phyloP scores from a whole-genome alignment of 148 eudicot species.

The Talinum fruticosum region DNA sequence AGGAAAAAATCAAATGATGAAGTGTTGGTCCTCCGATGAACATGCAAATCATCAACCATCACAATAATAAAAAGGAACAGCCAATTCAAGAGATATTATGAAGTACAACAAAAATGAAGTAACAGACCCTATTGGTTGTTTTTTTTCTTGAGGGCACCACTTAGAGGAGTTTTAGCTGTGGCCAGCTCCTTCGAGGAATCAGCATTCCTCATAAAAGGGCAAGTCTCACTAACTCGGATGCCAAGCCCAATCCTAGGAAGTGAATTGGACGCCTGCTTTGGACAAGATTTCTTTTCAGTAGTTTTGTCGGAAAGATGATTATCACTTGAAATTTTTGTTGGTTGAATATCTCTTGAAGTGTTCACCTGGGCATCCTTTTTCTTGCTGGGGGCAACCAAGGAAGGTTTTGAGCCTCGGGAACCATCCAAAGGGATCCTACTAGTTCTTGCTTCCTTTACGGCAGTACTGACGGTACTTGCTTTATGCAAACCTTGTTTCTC shows the following conservation, averaged over 20 bases:
- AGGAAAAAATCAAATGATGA: not conserved
- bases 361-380: constrained; percentile 1
- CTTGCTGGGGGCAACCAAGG: constrained; percentile 20
- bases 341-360: constrained; percentile 8
- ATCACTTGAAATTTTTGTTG: constrained; percentile 12
- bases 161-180: constrained; percentile 47
- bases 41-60: not conserved
- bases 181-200: constrained; percentile 46
- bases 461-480: constrained; percentile 8
- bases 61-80: not conserved
- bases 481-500: constrained; percentile 34
- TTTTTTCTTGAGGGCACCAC: constrained; percentile 46
- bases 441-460: constrained; percentile 13
- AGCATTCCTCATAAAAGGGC: constrained; percentile 63
- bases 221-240: constrained; percentile 36
- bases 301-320: constrained; percentile 14
- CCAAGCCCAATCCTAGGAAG: constrained; percentile 12
- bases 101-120: not conserved
- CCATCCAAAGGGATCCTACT: constrained; percentile 16
- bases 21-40: constrained; percentile 1
- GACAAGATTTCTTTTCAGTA: constrained; percentile 6
- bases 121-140: constrained; percentile 14
- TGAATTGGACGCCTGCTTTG: not conserved
- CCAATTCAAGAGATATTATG: not conserved
- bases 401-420: constrained; percentile 7